Evolutionary conservation across 129 eudicot species (phyloP).

Genomic region (Silybum marianum): DNA sequence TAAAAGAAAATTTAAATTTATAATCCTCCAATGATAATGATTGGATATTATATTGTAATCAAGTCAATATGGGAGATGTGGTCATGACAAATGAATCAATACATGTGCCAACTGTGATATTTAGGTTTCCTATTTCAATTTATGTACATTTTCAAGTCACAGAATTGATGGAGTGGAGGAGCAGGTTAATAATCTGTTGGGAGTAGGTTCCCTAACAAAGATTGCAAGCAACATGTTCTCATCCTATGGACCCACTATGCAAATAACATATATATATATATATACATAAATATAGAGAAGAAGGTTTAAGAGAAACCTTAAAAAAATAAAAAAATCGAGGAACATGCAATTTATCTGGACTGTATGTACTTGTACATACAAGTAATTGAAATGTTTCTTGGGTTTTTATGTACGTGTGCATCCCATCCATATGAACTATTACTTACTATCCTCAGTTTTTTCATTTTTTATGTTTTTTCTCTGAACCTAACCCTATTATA

Average conservation of each 20-base stretch:
- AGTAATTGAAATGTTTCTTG: too few relatives aligned
- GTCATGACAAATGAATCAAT: slow-evolving; percentile 34
- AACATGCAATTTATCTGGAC: too few relatives aligned
- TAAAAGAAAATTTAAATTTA: too few relatives aligned
- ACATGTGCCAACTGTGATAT: slow-evolving; percentile 41
- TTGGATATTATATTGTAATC: slow-evolving; percentile 27
- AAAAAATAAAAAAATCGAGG: too few relatives aligned
- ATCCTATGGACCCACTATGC: slow-evolving; percentile 43
- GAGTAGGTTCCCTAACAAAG: slow-evolving; percentile 72
- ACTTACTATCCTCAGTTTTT: too few relatives aligned
- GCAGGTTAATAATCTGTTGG: slow-evolving; percentile 54
- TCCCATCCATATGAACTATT: too few relatives aligned
- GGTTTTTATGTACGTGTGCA: too few relatives aligned
- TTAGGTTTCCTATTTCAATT: slow-evolving; percentile 23
- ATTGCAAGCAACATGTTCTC: slow-evolving; percentile 45
- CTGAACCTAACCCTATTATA: too few relatives aligned
- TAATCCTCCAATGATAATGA: slow-evolving; percentile 20
- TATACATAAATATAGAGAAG: background rate
- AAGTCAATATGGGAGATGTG: slow-evolving; percentile 34
- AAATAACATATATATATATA: background rate
- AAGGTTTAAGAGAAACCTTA: too few relatives aligned
- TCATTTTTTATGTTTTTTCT: too few relatives aligned
- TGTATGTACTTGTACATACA: background rate
- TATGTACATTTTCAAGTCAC: slow-evolving; percentile 14
- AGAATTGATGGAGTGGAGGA: slow-evolving; percentile 32